A percentile compares a stretch with the other conserved stretches of the same genome.
These are phyloP conservation scores for Penicilliopsis zonata DNA, from an alignment of 495 filamentous ascomycete species.

Conservation along the genomic window DNA sequence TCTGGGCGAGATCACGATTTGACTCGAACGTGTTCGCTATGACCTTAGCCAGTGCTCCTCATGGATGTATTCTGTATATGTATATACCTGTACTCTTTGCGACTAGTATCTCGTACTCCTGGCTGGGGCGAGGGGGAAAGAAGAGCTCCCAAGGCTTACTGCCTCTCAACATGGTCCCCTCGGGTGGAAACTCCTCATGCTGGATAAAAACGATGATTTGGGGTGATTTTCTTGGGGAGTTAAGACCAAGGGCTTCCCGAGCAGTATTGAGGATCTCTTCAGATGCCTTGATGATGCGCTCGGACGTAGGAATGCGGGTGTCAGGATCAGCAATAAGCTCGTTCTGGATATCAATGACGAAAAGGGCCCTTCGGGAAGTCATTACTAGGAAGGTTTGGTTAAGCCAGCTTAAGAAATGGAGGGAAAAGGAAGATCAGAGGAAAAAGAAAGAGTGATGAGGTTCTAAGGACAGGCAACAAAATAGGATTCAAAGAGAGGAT, in stretches of 20 bases:
- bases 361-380: constrained; percentile 14
- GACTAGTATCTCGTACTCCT: constrained; percentile 7
- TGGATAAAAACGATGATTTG: constrained; percentile 18
- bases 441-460: too few relatives aligned
- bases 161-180: constrained; percentile 9
- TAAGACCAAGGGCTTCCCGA: too few relatives aligned
- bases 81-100: constrained; percentile 13
- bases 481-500: too few relatives aligned
- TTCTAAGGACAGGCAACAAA: too few relatives aligned
- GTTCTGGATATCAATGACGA: constrained; percentile 23
- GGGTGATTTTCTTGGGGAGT: too few relatives aligned
- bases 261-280: too few relatives aligned
- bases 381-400: too few relatives aligned
- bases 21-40: constrained; percentile 20
- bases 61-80: constrained; percentile 1
- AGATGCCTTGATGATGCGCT: too few relatives aligned
- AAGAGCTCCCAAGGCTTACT: constrained; percentile 18
- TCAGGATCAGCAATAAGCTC: constrained; percentile 9
- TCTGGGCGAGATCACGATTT: constrained; percentile 12
- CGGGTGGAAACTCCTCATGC: constrained; percentile 14
- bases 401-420: too few relatives aligned
- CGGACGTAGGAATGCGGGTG: constrained; percentile 12
- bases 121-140: constrained; percentile 13
- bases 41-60: neutral
- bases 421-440: too few relatives aligned